Base-by-base conservation (phyloP, 352 stramenopile species). In the Phytophthora sp. region DNA sequence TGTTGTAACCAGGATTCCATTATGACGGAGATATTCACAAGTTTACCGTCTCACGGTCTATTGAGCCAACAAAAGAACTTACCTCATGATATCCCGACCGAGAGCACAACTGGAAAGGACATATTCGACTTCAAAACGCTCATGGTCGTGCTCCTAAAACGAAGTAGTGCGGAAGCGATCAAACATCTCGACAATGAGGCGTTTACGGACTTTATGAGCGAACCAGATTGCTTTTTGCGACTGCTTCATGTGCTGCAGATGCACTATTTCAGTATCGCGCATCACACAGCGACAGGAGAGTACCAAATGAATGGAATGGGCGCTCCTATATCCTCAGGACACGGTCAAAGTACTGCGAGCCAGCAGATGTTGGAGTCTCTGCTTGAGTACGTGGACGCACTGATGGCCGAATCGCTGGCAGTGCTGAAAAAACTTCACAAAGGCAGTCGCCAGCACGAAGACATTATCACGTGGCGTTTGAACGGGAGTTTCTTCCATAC, bases 381-480 rank as follows among this genome's bases (percentile, higher is more conserved):
- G 38, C 24, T 80, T 7, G 30, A 60, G 11, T 89, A 86, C 29
- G 36, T 89, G 26, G 77, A 86, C 11, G 29, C 30, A 8, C 44
- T 89, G 16, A 61, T 86, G 35, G 23, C 41, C 0, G 73, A 84
- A 46, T 56, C 73, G 2, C 53, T 79, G 29, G 30, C 29, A 11
- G 57, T 89, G 30, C 64, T 89, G 16, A 82, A 80, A 50, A 70
- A 56, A 11, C 71, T 89, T 12, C 80, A 89, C 57, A 86, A 77
- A 50, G 58, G 52, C 31, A 84, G 74, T 42, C 78, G 79, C 9
- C 77, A 89, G 20, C 77, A 84, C n/a, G 77, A 84, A 66, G 77
- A 86, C 30, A 56, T 81, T n/a, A 74, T 81, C 30, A 70, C 69
- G 9, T 76, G 72, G 69, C 61, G 72, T 7, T 71, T 89, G 42